Conservation (phyloP, 768 basidiomycete species). For the Trametes gibbosa region DNA sequence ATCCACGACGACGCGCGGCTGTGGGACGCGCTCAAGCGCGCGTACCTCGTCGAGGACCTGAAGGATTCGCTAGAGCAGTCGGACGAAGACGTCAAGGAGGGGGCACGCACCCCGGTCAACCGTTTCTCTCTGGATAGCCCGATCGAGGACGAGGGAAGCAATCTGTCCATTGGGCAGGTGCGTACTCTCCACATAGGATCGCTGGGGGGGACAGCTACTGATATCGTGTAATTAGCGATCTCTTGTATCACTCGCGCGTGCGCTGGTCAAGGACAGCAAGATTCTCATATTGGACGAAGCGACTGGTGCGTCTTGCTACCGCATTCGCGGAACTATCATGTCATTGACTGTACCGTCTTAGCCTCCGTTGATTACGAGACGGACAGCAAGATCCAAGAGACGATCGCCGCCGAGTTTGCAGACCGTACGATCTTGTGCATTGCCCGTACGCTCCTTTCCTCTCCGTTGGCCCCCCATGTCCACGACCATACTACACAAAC, state of each 20-base stretch:
- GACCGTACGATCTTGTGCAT: constrained; percentile 87
- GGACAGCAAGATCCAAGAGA: constrained; percentile 87
- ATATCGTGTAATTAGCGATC: constrained; percentile 51
- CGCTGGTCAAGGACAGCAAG: constrained; percentile 81
- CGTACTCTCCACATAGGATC: constrained; percentile 1
- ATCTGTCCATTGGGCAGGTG: constrained; percentile 74
- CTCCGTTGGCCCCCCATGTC: neutral
- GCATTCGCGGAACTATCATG: too few relatives aligned
- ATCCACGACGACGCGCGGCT: constrained; percentile 74
- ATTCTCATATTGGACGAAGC: constrained; percentile 91
- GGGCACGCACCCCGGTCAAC: constrained; percentile 36
- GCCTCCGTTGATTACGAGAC: constrained; percentile 91
- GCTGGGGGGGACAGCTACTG: neutral
- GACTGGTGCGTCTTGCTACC: constrained; percentile 46
- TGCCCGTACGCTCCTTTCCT: constrained; percentile 56
- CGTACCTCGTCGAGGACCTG: constrained; percentile 70
- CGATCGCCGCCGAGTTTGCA: constrained; percentile 79
- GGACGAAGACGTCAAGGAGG: constrained; percentile 36
- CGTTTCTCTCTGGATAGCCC: constrained; percentile 81
- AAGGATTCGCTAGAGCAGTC: constrained; percentile 28
- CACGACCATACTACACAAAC: neutral
- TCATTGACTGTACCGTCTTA: constrained; percentile 14
- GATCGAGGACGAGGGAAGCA: constrained; percentile 85
- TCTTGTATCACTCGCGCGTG: constrained; percentile 84
- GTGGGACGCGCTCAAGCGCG: constrained; percentile 85